Conservation (phyloP, 305 asterid genomes). For the Fraxinus xanthoxyloides region DNA sequence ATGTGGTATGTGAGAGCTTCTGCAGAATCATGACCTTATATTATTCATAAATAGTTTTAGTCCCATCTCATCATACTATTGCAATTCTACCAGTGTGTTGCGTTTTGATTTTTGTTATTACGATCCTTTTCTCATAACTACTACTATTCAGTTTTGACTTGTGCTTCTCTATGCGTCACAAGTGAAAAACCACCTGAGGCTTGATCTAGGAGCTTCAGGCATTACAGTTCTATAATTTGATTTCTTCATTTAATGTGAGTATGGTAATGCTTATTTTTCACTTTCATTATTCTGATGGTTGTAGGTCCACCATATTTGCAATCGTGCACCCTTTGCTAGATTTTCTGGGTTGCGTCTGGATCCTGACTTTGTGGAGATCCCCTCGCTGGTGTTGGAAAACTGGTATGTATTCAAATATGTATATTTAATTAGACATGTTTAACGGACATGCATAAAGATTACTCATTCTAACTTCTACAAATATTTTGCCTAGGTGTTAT, state of each 20-base stretch:
- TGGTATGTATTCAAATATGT: slow-evolving; percentile 41
- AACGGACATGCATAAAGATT: background rate
- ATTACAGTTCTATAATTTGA: background rate
- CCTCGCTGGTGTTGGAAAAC: slow-evolving; percentile 77
- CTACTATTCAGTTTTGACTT: background rate
- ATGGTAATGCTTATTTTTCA: background rate
- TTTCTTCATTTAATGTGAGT: background rate
- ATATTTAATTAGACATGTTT: background rate
- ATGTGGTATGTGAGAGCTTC: slow-evolving; percentile 65
- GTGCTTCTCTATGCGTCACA: slow-evolving; percentile 10
- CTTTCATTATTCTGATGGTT: slow-evolving; percentile 18
- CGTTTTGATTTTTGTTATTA: background rate
- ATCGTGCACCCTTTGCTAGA: slow-evolving; percentile 74
- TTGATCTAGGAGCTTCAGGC: slow-evolving; percentile 9
- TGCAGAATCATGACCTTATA: slow-evolving; percentile 2
- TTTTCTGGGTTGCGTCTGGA: slow-evolving; percentile 93
- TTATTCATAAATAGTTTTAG: background rate
- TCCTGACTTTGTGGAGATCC: slow-evolving; percentile 95
- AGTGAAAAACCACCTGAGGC: slow-evolving; percentile 4
- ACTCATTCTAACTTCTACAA: slow-evolving; percentile 8
- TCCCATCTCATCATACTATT: slow-evolving; percentile 4
- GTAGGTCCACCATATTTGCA: slow-evolving; percentile 88
- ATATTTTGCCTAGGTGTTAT: slow-evolving; percentile 63
- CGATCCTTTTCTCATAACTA: background rate
- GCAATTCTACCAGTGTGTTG: background rate